Evolutionary conservation across 202 grass and related monocot species (phyloP), one percentile per base, ranked within the genome.

Genomic region (Schoenoplectus tabernaemontani): DNA sequence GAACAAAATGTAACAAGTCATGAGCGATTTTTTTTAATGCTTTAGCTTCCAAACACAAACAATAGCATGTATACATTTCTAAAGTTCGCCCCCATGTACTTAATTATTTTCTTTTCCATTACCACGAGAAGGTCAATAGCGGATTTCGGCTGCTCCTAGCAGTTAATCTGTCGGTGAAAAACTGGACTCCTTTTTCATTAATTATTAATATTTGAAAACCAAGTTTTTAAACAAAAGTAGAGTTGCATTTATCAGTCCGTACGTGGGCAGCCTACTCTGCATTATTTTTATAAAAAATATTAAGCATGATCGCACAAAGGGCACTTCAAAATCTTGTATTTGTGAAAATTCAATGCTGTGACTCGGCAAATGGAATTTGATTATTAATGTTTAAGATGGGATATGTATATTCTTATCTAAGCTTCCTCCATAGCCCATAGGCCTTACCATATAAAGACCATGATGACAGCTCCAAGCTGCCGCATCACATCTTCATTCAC

Each of bases 401-500:
- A 36, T 64, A 64, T 63, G 33, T 61, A 53, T 9, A 4, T 22
- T 11, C 23, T 42, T 19, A 13, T 12, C 1, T 54, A 50, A 46
- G 46, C 23, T 17, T 54, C 24, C 2, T 79, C n/a, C n/a, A n/a
- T n/a, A n/a, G n/a, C n/a, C 23, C 77, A 34, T 61, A 63, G 9
- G 58, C 23, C 38, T 64, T 50, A 1, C 13, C 34, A 64, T 79
- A 79, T 65, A 66, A 80, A 50, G 24, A 46, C 23, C 77, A 4
- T 53, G 43, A 65, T 79, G 4, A 37, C 59, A 24, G 16, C 41
- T n/a, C 41, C 78, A 32, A 80, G 4, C 0, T 34, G 78, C 78
- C 22, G 58, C 78, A 65, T 80, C 78, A 80, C 78, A 80, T 65
- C 39, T 46, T 11, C 53, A 50, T 80, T 33, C 23, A 80, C 23